A percentile compares a stretch with the other conserved stretches of the same genome.
Evolutionary conservation across 306 rosid genomes (phyloP).

Genomic region (Fragaria nilgerrensis): DNA sequence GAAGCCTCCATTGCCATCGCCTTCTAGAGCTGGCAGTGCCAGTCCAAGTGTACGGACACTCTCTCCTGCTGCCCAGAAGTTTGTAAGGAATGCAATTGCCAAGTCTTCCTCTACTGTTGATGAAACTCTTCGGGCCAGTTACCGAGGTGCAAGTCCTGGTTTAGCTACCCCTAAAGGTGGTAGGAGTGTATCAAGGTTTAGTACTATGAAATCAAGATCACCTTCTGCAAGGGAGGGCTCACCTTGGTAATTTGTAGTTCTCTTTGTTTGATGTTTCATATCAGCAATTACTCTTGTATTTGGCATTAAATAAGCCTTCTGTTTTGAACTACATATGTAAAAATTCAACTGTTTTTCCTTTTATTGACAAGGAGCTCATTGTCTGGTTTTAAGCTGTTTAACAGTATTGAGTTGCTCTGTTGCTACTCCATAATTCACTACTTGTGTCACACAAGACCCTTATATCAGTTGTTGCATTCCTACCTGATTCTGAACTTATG

Average conservation of each 20-base stretch:
- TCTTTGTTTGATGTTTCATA: conserved; percentile 11
- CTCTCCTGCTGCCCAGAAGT: conserved; percentile 96
- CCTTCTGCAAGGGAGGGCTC: conserved; percentile 82
- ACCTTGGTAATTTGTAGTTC: conserved; percentile 60
- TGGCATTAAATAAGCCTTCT: conserved; percentile 4
- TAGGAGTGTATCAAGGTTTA: conserved; percentile 73
- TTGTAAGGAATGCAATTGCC: conserved; percentile 83
- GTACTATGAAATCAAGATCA: conserved; percentile 68
- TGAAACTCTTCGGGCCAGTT: conserved; percentile 95
- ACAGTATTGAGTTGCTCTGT: background rate
- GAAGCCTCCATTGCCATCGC: conserved; percentile 90
- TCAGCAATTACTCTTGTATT: conserved; percentile 2
- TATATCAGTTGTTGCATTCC: too few relatives aligned
- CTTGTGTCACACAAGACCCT: background rate
- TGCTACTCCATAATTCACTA: background rate
- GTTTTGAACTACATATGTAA: conserved; percentile 9
- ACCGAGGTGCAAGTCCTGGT: conserved; percentile 81
- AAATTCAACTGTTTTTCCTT: background rate
- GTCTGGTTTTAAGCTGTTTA: background rate
- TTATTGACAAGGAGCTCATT: background rate
- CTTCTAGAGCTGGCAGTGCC: conserved; percentile 81
- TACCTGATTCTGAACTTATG: too few relatives aligned
- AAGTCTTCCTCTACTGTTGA: conserved; percentile 75
- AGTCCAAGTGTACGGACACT: conserved; percentile 80
- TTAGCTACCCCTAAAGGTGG: conserved; percentile 72